Percentiles rank a stretch among this genome's conserved stretches.
phyloP scores from a whole-genome alignment of 177 flowering plant genomes.

The Vitis hybrid region DNA sequence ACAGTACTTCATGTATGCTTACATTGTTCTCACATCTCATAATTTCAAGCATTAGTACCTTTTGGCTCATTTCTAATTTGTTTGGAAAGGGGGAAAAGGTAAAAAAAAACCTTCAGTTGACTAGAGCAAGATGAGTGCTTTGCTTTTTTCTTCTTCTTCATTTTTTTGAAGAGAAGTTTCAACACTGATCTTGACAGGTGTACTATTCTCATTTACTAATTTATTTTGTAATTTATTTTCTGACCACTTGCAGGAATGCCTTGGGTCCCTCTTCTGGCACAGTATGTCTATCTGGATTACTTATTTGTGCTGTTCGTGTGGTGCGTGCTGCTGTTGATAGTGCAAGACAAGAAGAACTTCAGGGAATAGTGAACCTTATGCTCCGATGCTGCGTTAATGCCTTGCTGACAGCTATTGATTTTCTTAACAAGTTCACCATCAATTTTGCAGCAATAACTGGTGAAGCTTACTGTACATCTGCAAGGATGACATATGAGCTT shows the following conservation, averaged over 20 bases:
- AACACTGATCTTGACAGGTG: background rate
- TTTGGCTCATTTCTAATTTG: no score
- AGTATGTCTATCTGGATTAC: constrained; percentile 73
- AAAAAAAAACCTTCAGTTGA: no score
- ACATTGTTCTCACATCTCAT: no score
- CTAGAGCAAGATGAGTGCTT: no score
- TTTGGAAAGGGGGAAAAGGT: no score
- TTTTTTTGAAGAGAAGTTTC: no score
- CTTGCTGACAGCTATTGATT: constrained; percentile 60
- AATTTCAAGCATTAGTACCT: no score
- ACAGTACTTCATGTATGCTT: no score
- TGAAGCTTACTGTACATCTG: constrained; percentile 77
- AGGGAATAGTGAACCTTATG: constrained; percentile 56
- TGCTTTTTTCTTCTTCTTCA: no score
- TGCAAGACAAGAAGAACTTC: constrained; percentile 55
- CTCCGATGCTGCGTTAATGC: constrained; percentile 64
- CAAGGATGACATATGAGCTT: constrained; percentile 86
- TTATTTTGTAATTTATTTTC: background rate
- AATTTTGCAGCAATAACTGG: constrained; percentile 92
- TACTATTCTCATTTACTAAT: background rate
- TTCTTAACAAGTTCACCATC: constrained; percentile 82
- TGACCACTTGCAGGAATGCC: constrained; percentile 63
- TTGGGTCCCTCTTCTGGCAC: constrained; percentile 88
- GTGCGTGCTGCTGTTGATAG: constrained; percentile 73
- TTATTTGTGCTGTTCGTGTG: constrained; percentile 60